Evolutionary conservation across 2,329 filamentous ascomycete species (phyloP), one percentile per base, ranked within the genome.

Genomic region (Elsinoe australis): DNA sequence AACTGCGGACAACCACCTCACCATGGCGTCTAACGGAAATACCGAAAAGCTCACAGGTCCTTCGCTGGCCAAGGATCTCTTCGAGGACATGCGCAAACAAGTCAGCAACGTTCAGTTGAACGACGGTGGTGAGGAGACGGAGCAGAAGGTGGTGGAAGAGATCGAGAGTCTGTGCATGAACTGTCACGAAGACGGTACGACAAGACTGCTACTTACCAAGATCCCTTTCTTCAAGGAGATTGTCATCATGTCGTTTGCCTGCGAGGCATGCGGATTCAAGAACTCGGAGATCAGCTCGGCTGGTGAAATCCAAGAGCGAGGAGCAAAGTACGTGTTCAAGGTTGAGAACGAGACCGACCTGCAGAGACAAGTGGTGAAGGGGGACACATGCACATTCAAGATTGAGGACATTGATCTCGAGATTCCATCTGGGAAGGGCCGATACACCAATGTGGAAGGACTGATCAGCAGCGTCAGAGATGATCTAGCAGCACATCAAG

Each of bases 141-240:
- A 68, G n/a, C 67, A 67, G 35, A 71, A 69, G 57, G 64, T 75
- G 5, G 71, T 74, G 17, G 72, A 75, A 26, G 71, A 74, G 57
- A 73, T 75, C 49, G 71, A 75, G 55, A 72, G 68, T 52, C 59
- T 75, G 54, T 75, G 72, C 61, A 74, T 75, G 71, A 74, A 74
- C 61, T 75, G 72, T 56, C 70, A 73, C 54, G 70, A 71, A 44
- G 59, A 75, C 55, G 92, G 92, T 59, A 78, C 73, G 1, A 98
- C 92, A 10, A 79, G 83, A 51, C 78, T 98, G 17, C 80, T 98
- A 34, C 80, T 98, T 48, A 94, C 94, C 12, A 80, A 81, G 55
- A 95, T 98, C 49, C 92, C 92, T 12, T 96, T 87, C 75, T 98
- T 98, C 74, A 87, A 88, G 70, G 90, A 98, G 67, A 82, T 98